Conservation (phyloP, 169 alveolate genomes). For the Plasmodium gallinaceum region DNA sequence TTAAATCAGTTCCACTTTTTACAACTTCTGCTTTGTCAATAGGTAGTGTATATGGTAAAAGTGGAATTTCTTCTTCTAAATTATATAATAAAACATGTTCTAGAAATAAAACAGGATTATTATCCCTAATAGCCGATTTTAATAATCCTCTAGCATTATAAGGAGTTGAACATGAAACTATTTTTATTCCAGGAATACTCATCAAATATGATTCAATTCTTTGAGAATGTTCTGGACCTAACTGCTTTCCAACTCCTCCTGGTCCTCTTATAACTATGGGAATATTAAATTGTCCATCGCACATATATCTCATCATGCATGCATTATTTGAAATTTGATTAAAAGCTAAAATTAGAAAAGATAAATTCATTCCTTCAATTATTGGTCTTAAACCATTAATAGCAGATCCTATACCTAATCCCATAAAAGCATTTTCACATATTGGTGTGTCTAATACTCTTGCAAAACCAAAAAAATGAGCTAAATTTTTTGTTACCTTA, state of each 20-base stretch:
- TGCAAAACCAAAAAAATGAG: conserved; percentile 87
- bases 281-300: conserved; percentile 88
- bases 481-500: conserved; percentile 92
- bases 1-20: conserved; percentile 89
- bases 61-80: conserved; percentile 87
- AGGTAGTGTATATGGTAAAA: conserved; percentile 89
- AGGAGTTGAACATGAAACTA: conserved; percentile 91
- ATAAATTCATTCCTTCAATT: conserved; percentile 94
- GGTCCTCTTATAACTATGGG: conserved; percentile 95
- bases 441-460: conserved; percentile 95
- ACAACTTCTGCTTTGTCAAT: conserved; percentile 92
- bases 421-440: conserved; percentile 91
- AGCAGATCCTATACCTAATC: conserved; percentile 88
- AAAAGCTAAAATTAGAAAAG: conserved; percentile 92
- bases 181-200: conserved; percentile 94
- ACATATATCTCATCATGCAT: conserved; percentile 91
- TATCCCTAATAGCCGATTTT: conserved; percentile 92
- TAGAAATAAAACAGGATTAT: conserved; percentile 92
- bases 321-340: conserved; percentile 93
- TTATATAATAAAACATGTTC: conserved; percentile 94
- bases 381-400: conserved; percentile 92
- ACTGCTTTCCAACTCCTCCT: conserved; percentile 94
- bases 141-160: conserved; percentile 92
- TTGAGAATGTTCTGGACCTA: conserved; percentile 95
- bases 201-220: conserved; percentile 90